These are phyloP conservation scores for Phytophthora ramorum DNA, from an alignment of 352 stramenopile species.

Conservation along the genomic window DNA sequence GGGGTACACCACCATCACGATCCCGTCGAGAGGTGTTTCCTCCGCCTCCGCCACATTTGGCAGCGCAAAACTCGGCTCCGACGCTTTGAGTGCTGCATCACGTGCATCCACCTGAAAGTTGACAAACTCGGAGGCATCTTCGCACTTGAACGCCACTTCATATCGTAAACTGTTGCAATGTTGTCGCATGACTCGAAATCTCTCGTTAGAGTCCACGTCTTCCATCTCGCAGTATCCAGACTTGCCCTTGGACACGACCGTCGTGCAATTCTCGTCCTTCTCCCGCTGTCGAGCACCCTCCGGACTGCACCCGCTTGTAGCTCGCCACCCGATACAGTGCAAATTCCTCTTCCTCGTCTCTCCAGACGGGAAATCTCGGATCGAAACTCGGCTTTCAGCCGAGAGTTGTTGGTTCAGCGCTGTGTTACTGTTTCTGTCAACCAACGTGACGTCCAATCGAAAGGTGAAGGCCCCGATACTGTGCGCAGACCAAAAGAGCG, in stretches of 20 bases:
- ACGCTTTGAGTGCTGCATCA: constrained; percentile 1
- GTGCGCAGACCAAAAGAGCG: constrained; percentile 25
- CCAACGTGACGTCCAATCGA: constrained; percentile 5
- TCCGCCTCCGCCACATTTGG: constrained; percentile 7
- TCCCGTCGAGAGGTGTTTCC: constrained; percentile 18
- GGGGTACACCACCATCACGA: constrained; percentile 64
- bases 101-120: constrained; percentile 29
- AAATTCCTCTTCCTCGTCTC: constrained; percentile 8
- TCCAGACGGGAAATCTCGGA: constrained; percentile 10
- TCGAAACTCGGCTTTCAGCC: neutral
- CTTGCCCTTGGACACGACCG: constrained; percentile 18
- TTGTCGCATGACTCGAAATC: constrained; percentile 38
- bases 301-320: constrained; percentile 14
- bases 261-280: constrained; percentile 23
- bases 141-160: constrained; percentile 40
- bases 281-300: constrained; percentile 10
- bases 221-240: constrained; percentile 52
- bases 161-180: constrained; percentile 36
- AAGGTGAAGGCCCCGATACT: constrained; percentile 21
- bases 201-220: constrained; percentile 18
- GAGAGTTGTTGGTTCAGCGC: neutral
- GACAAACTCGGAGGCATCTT: constrained; percentile 42
- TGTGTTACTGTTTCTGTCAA: constrained; percentile 2
- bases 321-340: constrained; percentile 27
- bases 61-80: constrained; percentile 17